Conservation (phyloP, 1,284 basidiomycete genomes). For the Papiliotrema terrestris region DNA sequence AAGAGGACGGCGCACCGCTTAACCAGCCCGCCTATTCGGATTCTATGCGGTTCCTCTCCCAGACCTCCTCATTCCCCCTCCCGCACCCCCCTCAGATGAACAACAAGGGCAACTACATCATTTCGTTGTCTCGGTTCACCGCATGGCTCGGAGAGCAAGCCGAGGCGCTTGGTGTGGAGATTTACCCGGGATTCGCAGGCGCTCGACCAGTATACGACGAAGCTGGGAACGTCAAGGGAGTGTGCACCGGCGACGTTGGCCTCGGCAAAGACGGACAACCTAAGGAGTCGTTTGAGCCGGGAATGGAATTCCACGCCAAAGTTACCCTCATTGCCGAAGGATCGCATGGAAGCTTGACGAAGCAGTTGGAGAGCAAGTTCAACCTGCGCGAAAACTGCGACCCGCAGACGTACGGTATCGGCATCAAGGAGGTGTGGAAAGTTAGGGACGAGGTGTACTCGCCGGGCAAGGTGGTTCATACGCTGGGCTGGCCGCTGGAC, state of each 20-base stretch:
- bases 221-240: slow-evolving; percentile 71
- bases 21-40: slow-evolving; percentile 76
- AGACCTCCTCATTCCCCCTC: slow-evolving; percentile 69
- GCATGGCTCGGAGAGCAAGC: slow-evolving; percentile 88
- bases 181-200: slow-evolving; percentile 95
- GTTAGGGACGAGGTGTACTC: slow-evolving; percentile 72
- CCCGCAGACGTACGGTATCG: slow-evolving; percentile 94
- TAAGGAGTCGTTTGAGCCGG: slow-evolving; percentile 90
- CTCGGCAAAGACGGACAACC: slow-evolving; percentile 72
- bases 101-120: slow-evolving; percentile 91
- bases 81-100: slow-evolving; percentile 98
- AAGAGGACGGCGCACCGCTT: slow-evolving; percentile 58
- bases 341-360: slow-evolving; percentile 87
- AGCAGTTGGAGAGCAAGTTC: slow-evolving; percentile 75
- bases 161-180: slow-evolving; percentile 81
- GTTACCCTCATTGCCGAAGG: slow-evolving; percentile 95
- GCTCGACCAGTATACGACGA: slow-evolving; percentile 73
- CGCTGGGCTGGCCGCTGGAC: slow-evolving; percentile 89
- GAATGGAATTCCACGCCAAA: slow-evolving; percentile 93
- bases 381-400: slow-evolving; percentile 72
- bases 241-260: slow-evolving; percentile 93
- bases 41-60: slow-evolving; percentile 83
- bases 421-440: slow-evolving; percentile 97
- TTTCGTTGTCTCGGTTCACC: slow-evolving; percentile 83
- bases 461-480: slow-evolving; percentile 86